A percentile compares a stretch with the other conserved stretches of the same genome.
These are phyloP conservation scores for Carpinus viminea DNA, from an alignment of 306 rosid genomes.

Conservation along the genomic window DNA sequence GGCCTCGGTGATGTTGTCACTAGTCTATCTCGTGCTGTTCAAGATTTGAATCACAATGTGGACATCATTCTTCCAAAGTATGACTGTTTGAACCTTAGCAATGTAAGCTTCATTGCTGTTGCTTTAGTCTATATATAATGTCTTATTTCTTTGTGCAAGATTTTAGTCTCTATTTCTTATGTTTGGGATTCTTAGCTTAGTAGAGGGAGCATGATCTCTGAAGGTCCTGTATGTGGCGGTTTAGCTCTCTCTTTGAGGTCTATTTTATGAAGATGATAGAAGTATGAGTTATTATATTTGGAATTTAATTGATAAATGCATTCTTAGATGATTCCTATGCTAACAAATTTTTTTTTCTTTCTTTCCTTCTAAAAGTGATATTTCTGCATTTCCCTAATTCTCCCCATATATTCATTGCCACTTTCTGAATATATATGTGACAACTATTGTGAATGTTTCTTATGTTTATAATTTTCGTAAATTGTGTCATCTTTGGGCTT, in stretches of 20 bases:
- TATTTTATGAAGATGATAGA: neutral
- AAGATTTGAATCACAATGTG: slow-evolving; percentile 76
- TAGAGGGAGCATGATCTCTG: slow-evolving; percentile 13
- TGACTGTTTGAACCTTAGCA: slow-evolving; percentile 80
- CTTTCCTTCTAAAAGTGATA: neutral
- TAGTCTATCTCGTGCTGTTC: slow-evolving; percentile 80
- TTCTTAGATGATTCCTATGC: neutral
- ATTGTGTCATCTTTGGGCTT: neutral
- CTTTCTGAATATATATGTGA: slow-evolving; percentile 1
- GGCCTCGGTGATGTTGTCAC: slow-evolving; percentile 96
- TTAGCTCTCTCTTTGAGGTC: neutral
- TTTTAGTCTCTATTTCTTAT: slow-evolving; percentile 5
- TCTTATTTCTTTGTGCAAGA: slow-evolving; percentile 9
- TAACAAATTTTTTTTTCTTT: neutral
- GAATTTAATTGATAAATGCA: neutral
- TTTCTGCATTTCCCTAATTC: neutral
- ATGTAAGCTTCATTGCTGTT: slow-evolving; percentile 61
- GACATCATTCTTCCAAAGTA: slow-evolving; percentile 87
- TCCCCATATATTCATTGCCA: neutral
- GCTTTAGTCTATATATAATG: slow-evolving; percentile 17
- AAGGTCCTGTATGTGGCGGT: slow-evolving; percentile 7
- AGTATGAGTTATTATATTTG: neutral
- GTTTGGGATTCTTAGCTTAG: slow-evolving; percentile 5
- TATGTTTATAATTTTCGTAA: neutral
- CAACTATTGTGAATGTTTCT: neutral